Evolutionary conservation across 75 land plant genomes (phyloP), one percentile per base, ranked within the genome.

Genomic region (Azolla pinnata): DNA sequence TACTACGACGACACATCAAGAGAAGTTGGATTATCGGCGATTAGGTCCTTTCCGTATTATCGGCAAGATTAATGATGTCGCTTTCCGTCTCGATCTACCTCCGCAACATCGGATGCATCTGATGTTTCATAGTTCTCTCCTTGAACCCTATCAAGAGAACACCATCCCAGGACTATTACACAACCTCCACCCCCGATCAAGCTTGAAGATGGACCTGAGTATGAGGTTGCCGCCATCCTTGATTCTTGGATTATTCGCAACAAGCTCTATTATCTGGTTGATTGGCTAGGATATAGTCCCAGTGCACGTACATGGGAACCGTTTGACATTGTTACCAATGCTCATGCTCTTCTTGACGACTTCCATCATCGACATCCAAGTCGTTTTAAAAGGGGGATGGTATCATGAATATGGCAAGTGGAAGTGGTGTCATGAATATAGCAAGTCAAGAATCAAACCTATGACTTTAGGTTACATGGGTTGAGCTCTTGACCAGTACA

Each of bases 271-370:
- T 60, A 60, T 44, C 23, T 60, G 19, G 56, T 60, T 8, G 62
- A 60, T 60, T 60, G 62, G 62, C 24, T 42, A 16, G 62, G 54
- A 44, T 60, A 60, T 44, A 18, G 40, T 14, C 62, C 57, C 8
- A 60, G 62, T 44, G 56, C 44, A 17, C 57, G 57, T 12, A 60
- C 56, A 5, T 60, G 62, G 56, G 56, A 60, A 44, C 62, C 62
- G 26, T 57, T 25, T n/a, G 56, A 38, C 4, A 44, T 8, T 60
- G 12, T 60, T 35, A 32, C 62, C 18, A 38, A 60, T 60, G 56
- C 56, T 26, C 62, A 12, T 12, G 57, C 12, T 45, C 18, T 42
- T 17, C 12, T 60, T 20, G 62, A 12, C 5, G 24, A 19, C 4
- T 60, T 60, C 21, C 62, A 60, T 60, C 56, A 32, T 4, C 9